These are phyloP conservation scores for Domatiomyces catenatus DNA, from an alignment of 2,329 filamentous ascomycete species.

Conservation along the genomic window DNA sequence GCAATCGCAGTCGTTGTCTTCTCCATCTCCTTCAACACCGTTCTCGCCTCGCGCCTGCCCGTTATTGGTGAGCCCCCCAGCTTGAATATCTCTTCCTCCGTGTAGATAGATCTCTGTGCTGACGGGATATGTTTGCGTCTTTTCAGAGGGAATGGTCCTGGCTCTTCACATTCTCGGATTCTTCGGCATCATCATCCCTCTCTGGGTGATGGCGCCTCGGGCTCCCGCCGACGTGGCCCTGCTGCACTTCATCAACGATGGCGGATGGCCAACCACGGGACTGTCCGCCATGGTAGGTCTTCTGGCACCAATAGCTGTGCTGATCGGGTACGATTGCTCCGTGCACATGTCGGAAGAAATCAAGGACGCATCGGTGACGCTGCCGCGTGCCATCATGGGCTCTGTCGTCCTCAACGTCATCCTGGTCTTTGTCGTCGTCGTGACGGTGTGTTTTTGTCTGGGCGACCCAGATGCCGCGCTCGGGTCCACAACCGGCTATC, in stretches of 20 bases:
- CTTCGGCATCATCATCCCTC: slow-evolving; percentile 21
- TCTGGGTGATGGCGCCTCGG: slow-evolving; percentile 19
- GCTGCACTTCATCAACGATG: slow-evolving; percentile 29
- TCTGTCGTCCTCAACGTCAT: slow-evolving; percentile 23
- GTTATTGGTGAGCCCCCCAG: slow-evolving; percentile 16
- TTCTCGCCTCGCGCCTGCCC: slow-evolving; percentile 13
- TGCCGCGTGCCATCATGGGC: slow-evolving; percentile 25
- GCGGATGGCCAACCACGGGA: slow-evolving; percentile 26
- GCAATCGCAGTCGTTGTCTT: slow-evolving; percentile 8
- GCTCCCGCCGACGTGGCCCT: slow-evolving; percentile 31
- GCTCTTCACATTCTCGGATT: slow-evolving; percentile 22
- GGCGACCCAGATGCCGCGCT: slow-evolving; percentile 26
- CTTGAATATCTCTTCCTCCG: background rate
- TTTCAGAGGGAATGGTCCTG: slow-evolving; percentile 19
- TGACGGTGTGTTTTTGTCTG: slow-evolving; percentile 26
- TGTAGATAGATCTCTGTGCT: background rate
- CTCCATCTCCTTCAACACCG: slow-evolving; percentile 13
- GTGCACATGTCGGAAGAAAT: slow-evolving; percentile 34
- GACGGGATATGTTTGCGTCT: background rate
- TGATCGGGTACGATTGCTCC: slow-evolving; percentile 29
- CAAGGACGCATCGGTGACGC: slow-evolving; percentile 22
- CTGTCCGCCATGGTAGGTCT: slow-evolving; percentile 31
- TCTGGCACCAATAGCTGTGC: slow-evolving; percentile 25
- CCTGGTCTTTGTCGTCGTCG: slow-evolving; percentile 24
- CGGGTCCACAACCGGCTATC: slow-evolving; percentile 29